Conservation (phyloP, 805 yeast species). For the Starmerella gropengiesseri region DNA sequence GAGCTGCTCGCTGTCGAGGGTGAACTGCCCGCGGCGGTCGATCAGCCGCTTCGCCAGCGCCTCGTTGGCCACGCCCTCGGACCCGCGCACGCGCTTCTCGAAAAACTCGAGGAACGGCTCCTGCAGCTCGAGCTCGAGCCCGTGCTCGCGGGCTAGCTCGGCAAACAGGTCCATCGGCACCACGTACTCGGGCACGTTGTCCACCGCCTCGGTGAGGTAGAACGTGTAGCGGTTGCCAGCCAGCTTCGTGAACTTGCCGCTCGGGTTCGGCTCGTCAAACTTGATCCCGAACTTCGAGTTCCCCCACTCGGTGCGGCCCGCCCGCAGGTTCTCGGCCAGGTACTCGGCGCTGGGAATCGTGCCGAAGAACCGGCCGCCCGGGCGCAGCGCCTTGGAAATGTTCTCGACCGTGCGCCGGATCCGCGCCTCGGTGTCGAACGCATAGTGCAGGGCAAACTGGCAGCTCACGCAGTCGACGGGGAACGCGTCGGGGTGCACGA, state of each 20-base stretch:
- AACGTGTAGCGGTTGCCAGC: constrained; percentile 79
- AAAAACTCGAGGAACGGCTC: constrained; percentile 75
- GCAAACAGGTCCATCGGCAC: constrained; percentile 87
- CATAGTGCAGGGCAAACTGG: constrained; percentile 92
- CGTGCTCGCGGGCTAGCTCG: constrained; percentile 73
- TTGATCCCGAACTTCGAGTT: constrained; percentile 72
- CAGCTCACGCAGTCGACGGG: constrained; percentile 83
- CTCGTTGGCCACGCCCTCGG: constrained; percentile 23
- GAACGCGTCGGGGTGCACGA: constrained; percentile 60
- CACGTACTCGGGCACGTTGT: constrained; percentile 90
- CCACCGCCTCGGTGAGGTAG: constrained; percentile 83
- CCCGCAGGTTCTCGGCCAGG: constrained; percentile 44
- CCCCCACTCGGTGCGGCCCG: constrained; percentile 63
- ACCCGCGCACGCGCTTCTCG: constrained; percentile 55
- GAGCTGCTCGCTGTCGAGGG: constrained; percentile 79
- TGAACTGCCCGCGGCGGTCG: constrained; percentile 68
- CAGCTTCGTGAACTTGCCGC: constrained; percentile 29
- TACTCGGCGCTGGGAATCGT: constrained; percentile 81
- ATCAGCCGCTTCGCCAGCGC: constrained; percentile 38
- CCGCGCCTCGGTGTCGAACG: constrained; percentile 75
- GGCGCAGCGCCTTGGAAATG: constrained; percentile 58
- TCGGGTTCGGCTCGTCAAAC: constrained; percentile 50
- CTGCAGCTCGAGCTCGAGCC: constrained; percentile 57
- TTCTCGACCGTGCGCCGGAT: constrained; percentile 64
- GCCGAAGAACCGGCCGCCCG: constrained; percentile 85